Evolutionary conservation across 1,139 yeast species (phyloP), one percentile per base, ranked within the genome.

Genomic region (Kurtzmaniella quercitrusa): DNA sequence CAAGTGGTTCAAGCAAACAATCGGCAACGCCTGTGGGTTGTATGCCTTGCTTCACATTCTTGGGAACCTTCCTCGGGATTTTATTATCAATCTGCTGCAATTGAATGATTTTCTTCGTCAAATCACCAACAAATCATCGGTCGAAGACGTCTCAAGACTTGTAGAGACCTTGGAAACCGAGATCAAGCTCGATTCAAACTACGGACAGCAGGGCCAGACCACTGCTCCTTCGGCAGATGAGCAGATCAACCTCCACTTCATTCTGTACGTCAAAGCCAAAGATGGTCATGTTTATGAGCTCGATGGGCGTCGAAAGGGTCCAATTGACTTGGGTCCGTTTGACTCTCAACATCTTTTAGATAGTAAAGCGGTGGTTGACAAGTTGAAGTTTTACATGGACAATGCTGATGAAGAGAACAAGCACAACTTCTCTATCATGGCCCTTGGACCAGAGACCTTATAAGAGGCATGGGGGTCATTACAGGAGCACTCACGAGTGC

Each of bases 11-110:
- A 81, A 79, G 50, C 98, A 93, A 56, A 82, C 93, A 1, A 81
- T 93, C 34, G 80, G 81, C 48, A 93, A 93, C 60, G 95, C 96
- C 0, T 93, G 98, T 66, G 98, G 98, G 4, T 76, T 94, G 40
- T 89, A 86, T 63, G 98, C 96, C 0, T 65, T 93, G 41, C 65
- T 93, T 25, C 98, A 93, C 56, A 72, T 87, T 0, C 63, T 89
- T 34, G 65, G 82, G 24, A 93, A 93, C 58, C 66, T 85, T 43
- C 78, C 81, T 1, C 51, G 56, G 2, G 80, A 75, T 29, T 62
- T 63, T 47, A 71, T 62, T 49, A 75, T 60, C 46, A 57, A 57
- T 37, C 71, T 63, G 46, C 68, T 64, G 66, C 50, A 66, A 19
- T 48, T 72, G 17, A 53, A 60, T 39, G 56, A 58, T 21, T 56